A percentile compares a stretch with the other conserved stretches of the same genome.
These are phyloP conservation scores for Salvia rosmarinus DNA, from an alignment of 257 asterid genomes.

Conservation along the genomic window DNA sequence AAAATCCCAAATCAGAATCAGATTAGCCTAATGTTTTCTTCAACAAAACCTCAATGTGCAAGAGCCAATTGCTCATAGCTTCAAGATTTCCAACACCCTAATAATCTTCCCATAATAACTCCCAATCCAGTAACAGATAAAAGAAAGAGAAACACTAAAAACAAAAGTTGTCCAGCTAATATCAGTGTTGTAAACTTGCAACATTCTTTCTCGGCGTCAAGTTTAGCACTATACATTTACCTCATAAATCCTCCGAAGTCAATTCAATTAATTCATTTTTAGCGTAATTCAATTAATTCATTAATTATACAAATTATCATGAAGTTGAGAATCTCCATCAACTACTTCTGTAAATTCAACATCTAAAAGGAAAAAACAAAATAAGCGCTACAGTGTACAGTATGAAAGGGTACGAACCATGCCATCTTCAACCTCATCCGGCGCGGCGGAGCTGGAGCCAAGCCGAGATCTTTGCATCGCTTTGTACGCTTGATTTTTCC, in stretches of 20 bases:
- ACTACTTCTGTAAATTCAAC: constrained; percentile 12
- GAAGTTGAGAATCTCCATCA: constrained; percentile 1
- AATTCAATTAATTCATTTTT: neutral
- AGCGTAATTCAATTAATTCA: constrained; percentile 2
- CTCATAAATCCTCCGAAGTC: neutral
- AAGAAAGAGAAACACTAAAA: neutral
- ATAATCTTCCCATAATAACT: constrained; percentile 6
- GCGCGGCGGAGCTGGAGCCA: constrained; percentile 72
- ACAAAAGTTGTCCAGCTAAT: neutral
- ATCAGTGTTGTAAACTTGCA: neutral
- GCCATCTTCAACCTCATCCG: constrained; percentile 82
- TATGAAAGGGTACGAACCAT: constrained; percentile 87
- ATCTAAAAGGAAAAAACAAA: neutral
- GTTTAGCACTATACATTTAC: constrained; percentile 25
- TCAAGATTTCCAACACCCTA: neutral
- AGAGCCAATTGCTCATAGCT: constrained; percentile 18
- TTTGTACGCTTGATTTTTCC: constrained; percentile 83
- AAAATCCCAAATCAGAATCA: neutral
- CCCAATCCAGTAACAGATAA: neutral
- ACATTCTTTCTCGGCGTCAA: constrained; percentile 10
- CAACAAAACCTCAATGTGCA: neutral
- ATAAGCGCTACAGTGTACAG: constrained; percentile 22
- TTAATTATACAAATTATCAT: constrained; percentile 6
- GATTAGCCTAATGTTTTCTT: neutral
- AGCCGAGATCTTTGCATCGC: constrained; percentile 85